phyloP scores from a whole-genome alignment of 805 yeast species.

The Metahyphopichia silvanorum region DNA sequence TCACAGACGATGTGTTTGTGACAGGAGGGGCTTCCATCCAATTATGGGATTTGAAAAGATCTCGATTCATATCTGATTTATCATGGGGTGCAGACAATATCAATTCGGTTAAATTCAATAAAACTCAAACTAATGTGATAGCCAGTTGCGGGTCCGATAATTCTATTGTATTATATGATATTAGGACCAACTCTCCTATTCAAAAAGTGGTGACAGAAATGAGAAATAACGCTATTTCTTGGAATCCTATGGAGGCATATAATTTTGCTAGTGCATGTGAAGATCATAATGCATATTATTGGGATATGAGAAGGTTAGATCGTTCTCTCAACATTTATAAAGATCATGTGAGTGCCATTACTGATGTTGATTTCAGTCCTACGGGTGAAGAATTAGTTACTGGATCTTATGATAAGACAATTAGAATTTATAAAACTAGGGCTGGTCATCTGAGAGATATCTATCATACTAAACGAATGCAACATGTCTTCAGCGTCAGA shows the following conservation, averaged over 20 bases:
- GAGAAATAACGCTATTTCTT: slow-evolving; percentile 80
- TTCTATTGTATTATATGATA: slow-evolving; percentile 84
- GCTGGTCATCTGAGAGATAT: slow-evolving; percentile 94
- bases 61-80: slow-evolving; percentile 70
- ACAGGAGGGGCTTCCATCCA: slow-evolving; percentile 91
- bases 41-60: slow-evolving; percentile 86
- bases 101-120: slow-evolving; percentile 77
- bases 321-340: slow-evolving; percentile 81
- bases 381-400: slow-evolving; percentile 96
- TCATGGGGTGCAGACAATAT: slow-evolving; percentile 98
- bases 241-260: slow-evolving; percentile 99
- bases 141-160: slow-evolving; percentile 88
- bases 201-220: slow-evolving; percentile 83
- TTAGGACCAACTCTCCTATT: slow-evolving; percentile 86
- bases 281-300: slow-evolving; percentile 90
- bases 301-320: slow-evolving; percentile 93
- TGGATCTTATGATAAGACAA: slow-evolving; percentile 92
- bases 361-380: slow-evolving; percentile 93
- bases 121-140: slow-evolving; percentile 81
- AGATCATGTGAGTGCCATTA: slow-evolving; percentile 94
- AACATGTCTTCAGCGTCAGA: slow-evolving; percentile 79
- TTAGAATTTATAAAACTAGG: slow-evolving; percentile 69
- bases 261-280: slow-evolving; percentile 89
- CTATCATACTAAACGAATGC: slow-evolving; percentile 98
- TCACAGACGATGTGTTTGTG: slow-evolving; percentile 67